Percentiles rank a stretch among this genome's conserved stretches.
These are phyloP conservation scores for Plasmodium falciparum DNA, from an alignment of 169 alveolate genomes.

Conservation along the genomic window DNA sequence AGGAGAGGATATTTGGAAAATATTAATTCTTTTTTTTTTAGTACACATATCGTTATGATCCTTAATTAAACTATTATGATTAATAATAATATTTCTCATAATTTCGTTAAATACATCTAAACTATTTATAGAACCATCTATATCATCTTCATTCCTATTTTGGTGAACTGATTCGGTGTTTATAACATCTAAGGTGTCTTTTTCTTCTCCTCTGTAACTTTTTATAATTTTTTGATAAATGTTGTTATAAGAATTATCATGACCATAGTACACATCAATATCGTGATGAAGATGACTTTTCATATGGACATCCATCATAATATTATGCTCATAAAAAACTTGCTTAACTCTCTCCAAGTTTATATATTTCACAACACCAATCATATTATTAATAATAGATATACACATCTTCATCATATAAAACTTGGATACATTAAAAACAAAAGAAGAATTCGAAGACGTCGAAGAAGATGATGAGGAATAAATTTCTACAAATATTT, in stretches of 20 bases:
- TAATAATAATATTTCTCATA: slow-evolving; percentile 58
- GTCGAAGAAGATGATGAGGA: neutral
- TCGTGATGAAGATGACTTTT: too few species aligned
- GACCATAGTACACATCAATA: too few species aligned
- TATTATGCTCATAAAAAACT: neutral
- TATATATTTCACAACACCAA: neutral
- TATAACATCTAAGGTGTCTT: neutral
- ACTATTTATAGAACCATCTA: too few species aligned
- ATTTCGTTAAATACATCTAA: neutral
- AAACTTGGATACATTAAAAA: slow-evolving; percentile 26
- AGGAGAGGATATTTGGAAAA: slow-evolving; percentile 15
- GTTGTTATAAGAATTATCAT: too few species aligned
- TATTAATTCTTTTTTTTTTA: slow-evolving; percentile 20
- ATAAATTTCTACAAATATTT: slow-evolving; percentile 27
- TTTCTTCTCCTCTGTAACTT: too few species aligned
- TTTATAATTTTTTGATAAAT: too few species aligned
- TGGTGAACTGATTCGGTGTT: neutral
- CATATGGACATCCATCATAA: too few species aligned
- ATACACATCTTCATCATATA: slow-evolving; percentile 17
- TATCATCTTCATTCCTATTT: too few species aligned
- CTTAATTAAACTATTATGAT: slow-evolving; percentile 28
- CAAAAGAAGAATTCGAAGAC: neutral
- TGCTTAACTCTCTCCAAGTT: slow-evolving; percentile 14
- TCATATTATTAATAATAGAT: slow-evolving; percentile 43
- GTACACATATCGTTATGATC: neutral